phyloP scores from a whole-genome alignment of 2,329 filamentous ascomycete species.

The Alternaria tenuissima region DNA sequence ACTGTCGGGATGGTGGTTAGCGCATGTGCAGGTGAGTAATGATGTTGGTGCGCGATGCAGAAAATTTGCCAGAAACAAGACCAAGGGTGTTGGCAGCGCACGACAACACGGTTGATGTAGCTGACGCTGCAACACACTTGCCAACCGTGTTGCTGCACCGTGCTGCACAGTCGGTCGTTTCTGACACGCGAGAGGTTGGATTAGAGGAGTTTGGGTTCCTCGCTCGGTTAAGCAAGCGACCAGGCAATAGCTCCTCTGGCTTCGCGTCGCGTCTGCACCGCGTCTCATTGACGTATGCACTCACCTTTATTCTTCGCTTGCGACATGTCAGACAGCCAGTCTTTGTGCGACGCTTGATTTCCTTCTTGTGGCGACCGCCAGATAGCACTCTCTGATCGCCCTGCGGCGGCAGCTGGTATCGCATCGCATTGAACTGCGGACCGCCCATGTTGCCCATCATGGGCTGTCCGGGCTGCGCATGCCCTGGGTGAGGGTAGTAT shows the following conservation, averaged over 20 bases:
- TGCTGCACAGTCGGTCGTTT: conserved; percentile 1
- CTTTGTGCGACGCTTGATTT: conserved; percentile 79
- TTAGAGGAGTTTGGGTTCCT: conserved; percentile 40
- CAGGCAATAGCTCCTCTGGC: conserved; percentile 25
- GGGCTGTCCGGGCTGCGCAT: conserved; percentile 55
- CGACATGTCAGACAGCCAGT: conserved; percentile 70
- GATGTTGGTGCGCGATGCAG: conserved; percentile 8
- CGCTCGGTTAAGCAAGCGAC: conserved; percentile 46
- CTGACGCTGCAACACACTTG: background rate
- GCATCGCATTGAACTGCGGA: conserved; percentile 58
- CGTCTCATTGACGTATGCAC: conserved; percentile 38
- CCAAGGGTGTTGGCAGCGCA: background rate
- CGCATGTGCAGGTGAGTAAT: conserved; percentile 21
- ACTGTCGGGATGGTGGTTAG: conserved; percentile 64
- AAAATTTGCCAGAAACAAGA: conserved; percentile 5
- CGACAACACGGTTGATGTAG: background rate
- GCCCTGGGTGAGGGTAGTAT: conserved; percentile 60
- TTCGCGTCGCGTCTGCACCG: conserved; percentile 39
- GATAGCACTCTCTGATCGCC: conserved; percentile 64
- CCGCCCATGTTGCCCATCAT: conserved; percentile 61
- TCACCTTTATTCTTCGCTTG: conserved; percentile 75
- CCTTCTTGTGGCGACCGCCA: conserved; percentile 72
- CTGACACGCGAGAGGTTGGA: conserved; percentile 10
- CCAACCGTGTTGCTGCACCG: background rate
- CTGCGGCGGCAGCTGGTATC: conserved; percentile 64